Evolutionary conservation across 208 protist genomes (phyloP).

Genomic region (Trypanosoma brucei): DNA sequence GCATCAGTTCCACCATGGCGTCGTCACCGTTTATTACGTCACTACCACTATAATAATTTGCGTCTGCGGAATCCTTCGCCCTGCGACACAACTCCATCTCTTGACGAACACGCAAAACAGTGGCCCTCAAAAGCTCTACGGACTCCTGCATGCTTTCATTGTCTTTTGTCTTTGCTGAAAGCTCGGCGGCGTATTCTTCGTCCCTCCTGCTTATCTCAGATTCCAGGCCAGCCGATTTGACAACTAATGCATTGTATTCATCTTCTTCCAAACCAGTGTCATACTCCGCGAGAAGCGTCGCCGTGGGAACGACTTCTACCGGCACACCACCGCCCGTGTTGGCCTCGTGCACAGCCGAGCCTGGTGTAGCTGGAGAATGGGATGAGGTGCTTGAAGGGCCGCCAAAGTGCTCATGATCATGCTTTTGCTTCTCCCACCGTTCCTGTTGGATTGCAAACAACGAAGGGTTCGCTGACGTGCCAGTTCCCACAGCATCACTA

Average conservation of each 20-base stretch:
- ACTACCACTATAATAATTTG: not conserved
- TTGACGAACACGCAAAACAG: conserved; percentile 13
- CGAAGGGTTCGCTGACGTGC: not conserved
- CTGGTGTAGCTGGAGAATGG: too few species aligned
- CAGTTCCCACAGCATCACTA: not conserved
- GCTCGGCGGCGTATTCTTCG: conserved; percentile 7
- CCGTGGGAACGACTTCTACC: not conserved
- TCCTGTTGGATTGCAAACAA: too few species aligned
- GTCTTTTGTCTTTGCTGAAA: conserved; percentile 2
- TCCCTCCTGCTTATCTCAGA: conserved; percentile 14
- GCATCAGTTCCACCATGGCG: not conserved
- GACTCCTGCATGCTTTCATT: conserved; percentile 17
- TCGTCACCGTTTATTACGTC: not conserved
- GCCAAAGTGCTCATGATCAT: too few species aligned
- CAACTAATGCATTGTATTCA: conserved; percentile 69
- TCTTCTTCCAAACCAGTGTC: conserved; percentile 60
- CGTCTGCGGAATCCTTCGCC: not conserved
- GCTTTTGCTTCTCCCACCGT: too few species aligned
- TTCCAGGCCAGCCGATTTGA: conserved; percentile 31
- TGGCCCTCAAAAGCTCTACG: conserved; percentile 7
- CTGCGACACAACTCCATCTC: conserved; percentile 10
- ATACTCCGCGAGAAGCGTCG: conserved; percentile 40
- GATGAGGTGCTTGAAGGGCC: too few species aligned
- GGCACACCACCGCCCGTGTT: not conserved
- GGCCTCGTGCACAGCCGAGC: too few species aligned